Evolutionary conservation across 768 basidiomycete species (phyloP).

Genomic region (Phlegmacium glaucopus): DNA sequence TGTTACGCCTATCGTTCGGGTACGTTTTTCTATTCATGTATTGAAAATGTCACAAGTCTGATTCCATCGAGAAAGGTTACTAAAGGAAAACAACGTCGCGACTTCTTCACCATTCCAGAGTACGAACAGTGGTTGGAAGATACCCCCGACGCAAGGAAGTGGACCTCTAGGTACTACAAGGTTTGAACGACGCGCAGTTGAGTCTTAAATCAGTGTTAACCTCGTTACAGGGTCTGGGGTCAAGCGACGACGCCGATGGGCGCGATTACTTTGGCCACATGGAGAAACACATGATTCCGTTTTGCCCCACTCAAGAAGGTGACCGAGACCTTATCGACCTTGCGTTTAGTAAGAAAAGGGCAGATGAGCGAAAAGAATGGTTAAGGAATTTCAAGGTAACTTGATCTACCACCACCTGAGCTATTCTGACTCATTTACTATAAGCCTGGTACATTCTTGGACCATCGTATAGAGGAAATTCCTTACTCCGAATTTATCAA

Average conservation of each 20-base stretch:
- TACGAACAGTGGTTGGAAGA: conserved; percentile 89
- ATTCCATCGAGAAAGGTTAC: conserved; percentile 44
- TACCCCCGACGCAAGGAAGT: conserved; percentile 73
- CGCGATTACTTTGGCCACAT: conserved; percentile 92
- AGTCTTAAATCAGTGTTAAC: not conserved
- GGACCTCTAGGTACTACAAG: conserved; percentile 98
- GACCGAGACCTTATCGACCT: conserved; percentile 92
- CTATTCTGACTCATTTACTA: conserved; percentile 26
- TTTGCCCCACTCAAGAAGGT: conserved; percentile 73
- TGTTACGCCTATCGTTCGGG: conserved; percentile 96
- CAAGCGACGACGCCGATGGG: conserved; percentile 85
- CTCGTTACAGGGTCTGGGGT: conserved; percentile 81
- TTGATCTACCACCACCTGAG: conserved; percentile 10
- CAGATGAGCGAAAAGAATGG: conserved; percentile 99
- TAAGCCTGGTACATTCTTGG: conserved; percentile 86
- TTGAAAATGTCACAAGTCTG: not conserved
- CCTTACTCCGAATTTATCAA: conserved; percentile 95
- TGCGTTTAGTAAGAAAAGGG: conserved; percentile 99
- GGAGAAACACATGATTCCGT: conserved; percentile 92
- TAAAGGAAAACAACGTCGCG: conserved; percentile 72
- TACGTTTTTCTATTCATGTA: conserved; percentile 31
- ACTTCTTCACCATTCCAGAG: conserved; percentile 98
- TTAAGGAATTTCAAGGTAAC: conserved; percentile 72
- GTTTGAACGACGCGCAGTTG: conserved; percentile 34
- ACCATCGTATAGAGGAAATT: conserved; percentile 85